These are phyloP conservation scores for Davidsoniella neocaledoniae DNA, from an alignment of 2,329 filamentous ascomycete genomes.

Conservation along the genomic window DNA sequence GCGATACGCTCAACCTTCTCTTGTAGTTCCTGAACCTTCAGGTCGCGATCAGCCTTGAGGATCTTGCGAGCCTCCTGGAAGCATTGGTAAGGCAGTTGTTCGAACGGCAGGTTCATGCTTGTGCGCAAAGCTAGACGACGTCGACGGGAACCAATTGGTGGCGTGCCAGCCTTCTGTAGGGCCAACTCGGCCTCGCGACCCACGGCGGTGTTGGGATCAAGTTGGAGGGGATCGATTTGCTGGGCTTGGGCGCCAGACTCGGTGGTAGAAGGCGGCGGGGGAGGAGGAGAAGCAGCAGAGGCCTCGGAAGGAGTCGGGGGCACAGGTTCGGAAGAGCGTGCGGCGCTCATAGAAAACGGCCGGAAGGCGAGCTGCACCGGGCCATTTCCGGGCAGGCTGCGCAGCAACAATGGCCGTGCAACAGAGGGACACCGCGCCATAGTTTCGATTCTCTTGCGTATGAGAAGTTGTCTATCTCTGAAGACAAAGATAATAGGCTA, in stretches of 20 bases:
- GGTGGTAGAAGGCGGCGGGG: slow-evolving; percentile 7
- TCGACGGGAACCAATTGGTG: slow-evolving; percentile 69
- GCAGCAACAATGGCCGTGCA: slow-evolving; percentile 33
- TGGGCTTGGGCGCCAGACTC: slow-evolving; percentile 12
- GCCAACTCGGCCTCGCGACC: slow-evolving; percentile 46
- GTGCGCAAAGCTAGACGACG: slow-evolving; percentile 56
- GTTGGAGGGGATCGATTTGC: slow-evolving; percentile 24
- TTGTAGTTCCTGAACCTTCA: slow-evolving; percentile 63
- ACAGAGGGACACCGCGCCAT: slow-evolving; percentile 47
- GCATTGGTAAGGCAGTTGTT: slow-evolving; percentile 89
- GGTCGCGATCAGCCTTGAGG: slow-evolving; percentile 58
- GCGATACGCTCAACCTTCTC: slow-evolving; percentile 52
- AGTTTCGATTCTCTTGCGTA: slow-evolving; percentile 11
- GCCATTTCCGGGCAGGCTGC: slow-evolving; percentile 14
- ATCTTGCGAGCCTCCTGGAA: slow-evolving; percentile 91
- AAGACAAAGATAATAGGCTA: too few relatives aligned
- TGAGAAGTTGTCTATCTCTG: too few relatives aligned
- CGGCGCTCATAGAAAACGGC: slow-evolving; percentile 21
- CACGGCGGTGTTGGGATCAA: slow-evolving; percentile 54
- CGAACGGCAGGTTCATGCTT: slow-evolving; percentile 54
- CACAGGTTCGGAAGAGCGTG: slow-evolving; percentile 19
- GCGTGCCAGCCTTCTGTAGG: slow-evolving; percentile 48
- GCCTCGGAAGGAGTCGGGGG: slow-evolving; percentile 14
- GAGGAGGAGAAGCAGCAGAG: neutral
- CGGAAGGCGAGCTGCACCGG: slow-evolving; percentile 21